Conservation (phyloP, 208 protist species). For the Vickermania spadyakhi region DNA sequence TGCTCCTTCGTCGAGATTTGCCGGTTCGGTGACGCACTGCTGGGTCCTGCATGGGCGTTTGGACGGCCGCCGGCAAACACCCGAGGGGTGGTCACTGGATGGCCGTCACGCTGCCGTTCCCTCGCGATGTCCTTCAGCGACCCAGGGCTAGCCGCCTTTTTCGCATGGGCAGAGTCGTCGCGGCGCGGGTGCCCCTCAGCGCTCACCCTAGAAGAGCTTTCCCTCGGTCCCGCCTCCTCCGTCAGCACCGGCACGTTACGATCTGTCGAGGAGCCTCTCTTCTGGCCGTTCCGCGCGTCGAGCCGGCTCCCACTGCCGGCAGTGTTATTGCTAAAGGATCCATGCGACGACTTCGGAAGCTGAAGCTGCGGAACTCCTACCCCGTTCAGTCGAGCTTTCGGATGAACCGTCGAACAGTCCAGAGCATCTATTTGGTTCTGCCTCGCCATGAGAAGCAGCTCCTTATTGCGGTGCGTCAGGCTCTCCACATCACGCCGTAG, state of each 20-base stretch:
- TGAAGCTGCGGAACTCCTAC: too few species aligned
- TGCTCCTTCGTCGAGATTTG: slow-evolving; percentile 50
- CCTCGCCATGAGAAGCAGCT: slow-evolving; percentile 66
- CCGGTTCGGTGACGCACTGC: slow-evolving; percentile 8
- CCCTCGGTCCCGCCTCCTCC: neutral
- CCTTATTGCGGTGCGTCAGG: slow-evolving; percentile 70
- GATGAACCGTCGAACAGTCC: slow-evolving; percentile 1
- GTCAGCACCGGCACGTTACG: too few species aligned
- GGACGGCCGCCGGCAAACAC: neutral
- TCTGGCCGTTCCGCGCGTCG: slow-evolving; percentile 3
- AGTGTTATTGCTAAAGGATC: slow-evolving; percentile 2
- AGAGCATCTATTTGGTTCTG: slow-evolving; percentile 56
- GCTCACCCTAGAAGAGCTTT: neutral
- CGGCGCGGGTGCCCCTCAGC: neutral
- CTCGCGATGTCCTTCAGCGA: neutral
- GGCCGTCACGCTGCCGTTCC: slow-evolving; percentile 26
- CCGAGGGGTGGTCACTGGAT: slow-evolving; percentile 48
- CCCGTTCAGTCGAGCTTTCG: neutral
- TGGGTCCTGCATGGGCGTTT: neutral
- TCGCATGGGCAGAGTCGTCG: neutral
- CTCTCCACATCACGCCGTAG: slow-evolving; percentile 78
- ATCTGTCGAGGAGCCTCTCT: too few species aligned
- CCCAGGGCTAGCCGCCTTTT: neutral
- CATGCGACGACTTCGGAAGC: slow-evolving; percentile 1
- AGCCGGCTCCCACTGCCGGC: neutral